These are phyloP conservation scores for Hibiscus trionum DNA, from an alignment of 345 rosid species.

Conservation along the genomic window DNA sequence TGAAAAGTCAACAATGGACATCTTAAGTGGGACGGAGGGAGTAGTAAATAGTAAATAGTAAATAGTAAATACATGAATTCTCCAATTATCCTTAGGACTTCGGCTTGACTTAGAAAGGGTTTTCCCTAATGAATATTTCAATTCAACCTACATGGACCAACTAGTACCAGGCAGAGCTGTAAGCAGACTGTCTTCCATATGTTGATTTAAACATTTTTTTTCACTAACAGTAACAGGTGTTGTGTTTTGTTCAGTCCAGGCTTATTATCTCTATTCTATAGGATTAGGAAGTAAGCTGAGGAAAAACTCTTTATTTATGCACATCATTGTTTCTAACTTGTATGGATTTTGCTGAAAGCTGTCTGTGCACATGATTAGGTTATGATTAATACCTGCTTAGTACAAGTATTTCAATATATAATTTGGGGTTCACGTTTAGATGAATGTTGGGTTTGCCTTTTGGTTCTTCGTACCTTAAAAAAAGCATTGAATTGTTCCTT, in stretches of 20 bases:
- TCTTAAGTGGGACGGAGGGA: too few relatives aligned
- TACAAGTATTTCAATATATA: not conserved
- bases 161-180: constrained; percentile 5
- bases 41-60: not conserved
- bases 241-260: not conserved
- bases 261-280: not conserved
- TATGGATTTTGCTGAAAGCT: not conserved
- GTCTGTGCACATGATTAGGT: not conserved
- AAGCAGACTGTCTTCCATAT: constrained; percentile 14
- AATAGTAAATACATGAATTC: not conserved
- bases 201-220: not conserved
- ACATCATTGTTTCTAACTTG: not conserved
- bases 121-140: not conserved
- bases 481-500: not conserved
- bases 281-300: not conserved
- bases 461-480: not conserved
- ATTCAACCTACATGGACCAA: not conserved
- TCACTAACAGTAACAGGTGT: too few relatives aligned
- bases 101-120: not conserved
- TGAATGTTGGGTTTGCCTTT: not conserved
- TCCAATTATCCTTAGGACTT: not conserved
- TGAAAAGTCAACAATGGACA: too few relatives aligned
- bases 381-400: not conserved
- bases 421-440: not conserved
- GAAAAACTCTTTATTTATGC: not conserved